Evolutionary conservation across 176 grass and related monocot genomes (phyloP).

Genomic region (Themeda triandra): DNA sequence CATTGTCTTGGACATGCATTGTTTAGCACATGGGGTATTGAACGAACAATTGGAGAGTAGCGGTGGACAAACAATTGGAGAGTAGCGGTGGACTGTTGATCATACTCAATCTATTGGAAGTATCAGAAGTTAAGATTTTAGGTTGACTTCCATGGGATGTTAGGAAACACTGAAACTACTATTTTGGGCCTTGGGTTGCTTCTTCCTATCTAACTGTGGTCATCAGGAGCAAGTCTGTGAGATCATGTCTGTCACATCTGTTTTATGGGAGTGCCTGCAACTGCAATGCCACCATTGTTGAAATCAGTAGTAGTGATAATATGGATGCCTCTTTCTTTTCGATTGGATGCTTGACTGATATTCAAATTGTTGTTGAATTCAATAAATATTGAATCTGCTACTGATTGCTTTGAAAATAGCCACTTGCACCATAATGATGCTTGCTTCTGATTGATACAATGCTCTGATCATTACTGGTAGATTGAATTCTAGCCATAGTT

Average conservation of each 20-base stretch:
- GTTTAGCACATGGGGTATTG: neutral
- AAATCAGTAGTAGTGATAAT: neutral
- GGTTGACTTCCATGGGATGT: neutral
- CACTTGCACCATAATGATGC: neutral
- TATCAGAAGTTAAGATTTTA: neutral
- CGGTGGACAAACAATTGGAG: neutral
- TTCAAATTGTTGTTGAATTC: neutral
- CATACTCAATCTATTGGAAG: neutral
- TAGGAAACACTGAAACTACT: neutral
- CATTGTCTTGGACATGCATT: slow-evolving; percentile 7
- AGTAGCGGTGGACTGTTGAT: neutral
- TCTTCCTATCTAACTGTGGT: neutral
- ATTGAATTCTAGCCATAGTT: neutral
- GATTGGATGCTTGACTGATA: neutral
- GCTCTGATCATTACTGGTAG: neutral
- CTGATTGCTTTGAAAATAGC: neutral
- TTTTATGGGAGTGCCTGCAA: neutral
- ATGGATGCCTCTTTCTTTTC: neutral
- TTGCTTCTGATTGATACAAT: neutral
- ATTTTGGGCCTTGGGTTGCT: slow-evolving; percentile 15
- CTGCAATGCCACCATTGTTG: neutral
- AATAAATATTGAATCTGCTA: neutral
- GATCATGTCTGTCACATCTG: neutral
- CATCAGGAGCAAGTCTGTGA: neutral
- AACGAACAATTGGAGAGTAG: neutral